These are phyloP conservation scores for Seiridium cupressi DNA, from an alignment of 2,329 filamentous ascomycete species.

Conservation along the genomic window DNA sequence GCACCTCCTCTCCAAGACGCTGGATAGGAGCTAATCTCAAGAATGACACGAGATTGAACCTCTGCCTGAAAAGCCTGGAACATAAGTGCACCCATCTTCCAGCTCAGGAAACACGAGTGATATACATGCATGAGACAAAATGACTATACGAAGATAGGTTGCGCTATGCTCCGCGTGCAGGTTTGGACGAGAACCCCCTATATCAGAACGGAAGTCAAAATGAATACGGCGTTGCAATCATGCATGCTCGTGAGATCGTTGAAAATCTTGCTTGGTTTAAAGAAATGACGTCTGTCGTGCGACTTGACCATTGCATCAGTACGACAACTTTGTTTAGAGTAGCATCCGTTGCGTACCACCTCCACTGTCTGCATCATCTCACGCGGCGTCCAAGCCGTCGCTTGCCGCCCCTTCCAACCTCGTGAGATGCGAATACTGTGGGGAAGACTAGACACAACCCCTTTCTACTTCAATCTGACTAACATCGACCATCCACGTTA, in stretches of 20 bases:
- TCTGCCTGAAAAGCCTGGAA: no score
- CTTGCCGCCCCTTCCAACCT: neutral
- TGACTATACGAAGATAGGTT: no score
- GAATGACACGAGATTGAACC: no score
- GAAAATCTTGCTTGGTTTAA: neutral
- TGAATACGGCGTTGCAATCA: neutral
- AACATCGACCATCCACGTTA: neutral
- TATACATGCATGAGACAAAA: no score
- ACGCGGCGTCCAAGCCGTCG: neutral
- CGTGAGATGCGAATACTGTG: neutral
- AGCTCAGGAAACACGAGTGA: no score
- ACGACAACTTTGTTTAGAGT: neutral
- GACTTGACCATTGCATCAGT: neutral
- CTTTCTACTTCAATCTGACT: neutral
- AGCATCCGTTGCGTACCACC: neutral
- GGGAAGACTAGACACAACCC: neutral
- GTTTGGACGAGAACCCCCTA: no score
- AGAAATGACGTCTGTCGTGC: neutral
- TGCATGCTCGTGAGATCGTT: neutral
- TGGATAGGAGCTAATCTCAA: no score
- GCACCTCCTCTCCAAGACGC: no score
- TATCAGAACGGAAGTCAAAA: no score
- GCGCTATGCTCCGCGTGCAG: no score
- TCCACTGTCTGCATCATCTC: neutral
- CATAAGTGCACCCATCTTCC: no score